phyloP scores from a whole-genome alignment of 2,329 filamentous ascomycete genomes.

The Bimuria novae-zelandiae region DNA sequence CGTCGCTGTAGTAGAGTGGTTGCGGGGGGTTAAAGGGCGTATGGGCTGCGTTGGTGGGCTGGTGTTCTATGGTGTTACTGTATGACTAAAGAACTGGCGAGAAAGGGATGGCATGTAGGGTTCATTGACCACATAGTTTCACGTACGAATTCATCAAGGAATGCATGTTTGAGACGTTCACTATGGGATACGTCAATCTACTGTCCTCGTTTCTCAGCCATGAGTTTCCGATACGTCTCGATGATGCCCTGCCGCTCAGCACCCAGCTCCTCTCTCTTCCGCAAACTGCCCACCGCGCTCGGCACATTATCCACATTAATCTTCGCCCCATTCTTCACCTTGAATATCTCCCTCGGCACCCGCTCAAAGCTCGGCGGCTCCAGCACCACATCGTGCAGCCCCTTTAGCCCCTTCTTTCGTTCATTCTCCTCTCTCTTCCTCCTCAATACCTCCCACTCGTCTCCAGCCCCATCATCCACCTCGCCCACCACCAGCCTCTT shows the following conservation, averaged over 20 bases:
- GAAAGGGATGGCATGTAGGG: not conserved
- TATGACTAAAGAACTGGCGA: not conserved
- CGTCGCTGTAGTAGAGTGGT: not conserved
- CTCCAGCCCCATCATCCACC: slow-evolving; percentile 63
- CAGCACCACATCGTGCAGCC: slow-evolving; percentile 64
- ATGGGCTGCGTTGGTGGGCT: not conserved
- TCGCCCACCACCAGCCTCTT: slow-evolving; percentile 56
- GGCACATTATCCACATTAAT: slow-evolving; percentile 73
- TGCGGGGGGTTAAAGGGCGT: not conserved
- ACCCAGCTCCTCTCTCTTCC: slow-evolving; percentile 74
- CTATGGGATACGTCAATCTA: not conserved
- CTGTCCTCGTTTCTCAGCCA: slow-evolving; percentile 50
- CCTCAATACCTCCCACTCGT: slow-evolving; percentile 79
- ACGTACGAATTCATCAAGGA: not conserved
- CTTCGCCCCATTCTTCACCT: slow-evolving; percentile 66
- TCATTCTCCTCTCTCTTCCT: slow-evolving; percentile 62
- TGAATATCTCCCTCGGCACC: slow-evolving; percentile 65
- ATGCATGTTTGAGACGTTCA: not conserved
- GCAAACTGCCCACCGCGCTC: slow-evolving; percentile 70
- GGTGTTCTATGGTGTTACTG: not conserved
- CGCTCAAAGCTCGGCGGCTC: slow-evolving; percentile 76
- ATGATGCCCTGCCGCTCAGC: slow-evolving; percentile 71
- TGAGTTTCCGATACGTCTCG: slow-evolving; percentile 72
- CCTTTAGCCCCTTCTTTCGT: slow-evolving; percentile 65
- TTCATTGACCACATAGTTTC: not conserved